phyloP scores from a whole-genome alignment of 768 basidiomycete species.

The Panellus pusillus region DNA sequence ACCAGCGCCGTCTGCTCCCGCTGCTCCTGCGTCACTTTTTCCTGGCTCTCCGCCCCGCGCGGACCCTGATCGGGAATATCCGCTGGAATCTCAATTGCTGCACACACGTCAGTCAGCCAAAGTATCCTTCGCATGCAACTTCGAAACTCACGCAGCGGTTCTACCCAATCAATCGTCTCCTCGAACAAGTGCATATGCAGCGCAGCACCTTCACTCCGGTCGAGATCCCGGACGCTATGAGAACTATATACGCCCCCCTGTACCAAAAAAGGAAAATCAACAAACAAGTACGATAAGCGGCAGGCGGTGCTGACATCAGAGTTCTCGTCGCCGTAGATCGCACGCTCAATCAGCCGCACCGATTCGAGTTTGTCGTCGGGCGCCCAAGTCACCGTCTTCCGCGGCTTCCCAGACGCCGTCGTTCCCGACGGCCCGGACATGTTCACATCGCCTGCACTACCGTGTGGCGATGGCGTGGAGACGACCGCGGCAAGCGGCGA shows the following conservation, averaged over 20 bases:
- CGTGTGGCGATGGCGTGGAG: slow-evolving; percentile 52
- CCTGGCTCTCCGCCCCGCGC: slow-evolving; percentile 69
- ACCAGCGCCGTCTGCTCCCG: slow-evolving; percentile 77
- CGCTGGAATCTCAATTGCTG: slow-evolving; percentile 65
- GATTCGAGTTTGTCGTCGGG: slow-evolving; percentile 71
- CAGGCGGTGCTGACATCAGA: slow-evolving; percentile 70
- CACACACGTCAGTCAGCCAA: slow-evolving; percentile 1
- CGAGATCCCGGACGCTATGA: slow-evolving; percentile 81
- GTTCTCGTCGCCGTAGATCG: slow-evolving; percentile 87
- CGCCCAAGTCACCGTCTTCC: slow-evolving; percentile 80
- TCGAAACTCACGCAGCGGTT: slow-evolving; percentile 69
- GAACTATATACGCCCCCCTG: slow-evolving; percentile 67
- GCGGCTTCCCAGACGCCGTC: slow-evolving; percentile 55
- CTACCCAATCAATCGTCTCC: slow-evolving; percentile 84
- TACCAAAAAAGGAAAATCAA: slow-evolving; percentile 32
- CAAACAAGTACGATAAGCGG: slow-evolving; percentile 49
- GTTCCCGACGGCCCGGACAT: slow-evolving; percentile 36
- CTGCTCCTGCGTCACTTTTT: slow-evolving; percentile 70
- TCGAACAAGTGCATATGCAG: slow-evolving; percentile 82
- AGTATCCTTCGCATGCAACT: not conserved
- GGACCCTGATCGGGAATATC: slow-evolving; percentile 47
- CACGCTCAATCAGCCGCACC: slow-evolving; percentile 79
- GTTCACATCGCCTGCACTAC: slow-evolving; percentile 24
- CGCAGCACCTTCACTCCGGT: slow-evolving; percentile 84
- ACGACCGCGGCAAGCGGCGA: slow-evolving; percentile 44